Conservation (phyloP, 2,329 filamentous ascomycete genomes). For the Fusarium neocosmosporiellum region DNA sequence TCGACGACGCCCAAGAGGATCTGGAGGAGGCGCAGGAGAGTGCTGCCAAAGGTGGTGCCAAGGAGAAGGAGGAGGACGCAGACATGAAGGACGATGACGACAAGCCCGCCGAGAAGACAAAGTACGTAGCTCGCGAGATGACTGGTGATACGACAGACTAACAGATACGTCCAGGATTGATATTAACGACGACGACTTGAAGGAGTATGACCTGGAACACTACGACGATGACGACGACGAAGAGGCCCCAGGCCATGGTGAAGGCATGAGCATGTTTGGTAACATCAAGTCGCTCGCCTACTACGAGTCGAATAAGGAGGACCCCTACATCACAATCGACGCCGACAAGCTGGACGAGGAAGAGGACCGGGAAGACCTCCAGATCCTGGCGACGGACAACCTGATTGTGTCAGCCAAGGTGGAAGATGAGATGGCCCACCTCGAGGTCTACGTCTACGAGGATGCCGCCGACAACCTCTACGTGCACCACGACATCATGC, state of each 20-base stretch:
- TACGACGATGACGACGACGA: constrained; percentile 87
- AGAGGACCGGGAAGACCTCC: constrained; percentile 91
- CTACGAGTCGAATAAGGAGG: constrained; percentile 92
- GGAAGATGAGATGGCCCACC: constrained; percentile 95
- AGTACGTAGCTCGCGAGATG: constrained; percentile 41
- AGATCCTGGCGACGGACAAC: constrained; percentile 93
- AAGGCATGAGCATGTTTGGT: constrained; percentile 91
- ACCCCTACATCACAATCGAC: constrained; percentile 94
- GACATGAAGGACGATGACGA: constrained; percentile 50
- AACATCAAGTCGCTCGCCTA: constrained; percentile 95
- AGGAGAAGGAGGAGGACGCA: constrained; percentile 47
- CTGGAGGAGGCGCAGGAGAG: constrained; percentile 75
- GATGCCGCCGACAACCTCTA: constrained; percentile 96
- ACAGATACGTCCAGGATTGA: constrained; percentile 53
- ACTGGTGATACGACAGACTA: constrained; percentile 7
- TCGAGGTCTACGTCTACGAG: constrained; percentile 98
- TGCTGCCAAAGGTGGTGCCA: constrained; percentile 44
- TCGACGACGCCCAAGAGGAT: constrained; percentile 92
- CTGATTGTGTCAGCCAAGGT: constrained; percentile 91
- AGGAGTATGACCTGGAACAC: constrained; percentile 95
- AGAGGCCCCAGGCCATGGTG: constrained; percentile 60
- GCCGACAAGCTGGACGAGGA: constrained; percentile 77
- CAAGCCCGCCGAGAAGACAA: constrained; percentile 48
- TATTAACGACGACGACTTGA: constrained; percentile 83
- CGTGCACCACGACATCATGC: constrained; percentile 99